Evolutionary conservation across 2,329 filamentous ascomycete species (phyloP).

Genomic region (Lasiodiplodia sp.): DNA sequence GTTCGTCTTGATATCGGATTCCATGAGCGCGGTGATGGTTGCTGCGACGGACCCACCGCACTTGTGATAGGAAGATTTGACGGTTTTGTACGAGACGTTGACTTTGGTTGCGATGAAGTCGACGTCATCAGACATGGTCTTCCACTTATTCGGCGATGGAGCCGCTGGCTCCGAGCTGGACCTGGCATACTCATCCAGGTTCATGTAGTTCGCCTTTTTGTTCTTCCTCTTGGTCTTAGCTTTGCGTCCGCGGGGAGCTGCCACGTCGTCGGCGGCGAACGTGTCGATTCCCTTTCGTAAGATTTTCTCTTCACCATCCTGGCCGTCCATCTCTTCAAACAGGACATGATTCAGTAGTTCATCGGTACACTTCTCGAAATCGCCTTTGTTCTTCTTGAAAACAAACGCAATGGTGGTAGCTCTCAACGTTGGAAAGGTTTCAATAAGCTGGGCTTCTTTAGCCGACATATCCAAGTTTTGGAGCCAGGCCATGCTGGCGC

Average conservation of each 20-base stretch:
- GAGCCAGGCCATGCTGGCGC: slow-evolving; percentile 38
- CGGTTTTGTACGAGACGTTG: slow-evolving; percentile 53
- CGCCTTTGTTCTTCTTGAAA: slow-evolving; percentile 71
- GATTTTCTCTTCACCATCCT: slow-evolving; percentile 51
- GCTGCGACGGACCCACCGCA: slow-evolving; percentile 62
- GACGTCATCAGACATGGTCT: slow-evolving; percentile 62
- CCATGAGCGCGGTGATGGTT: slow-evolving; percentile 64
- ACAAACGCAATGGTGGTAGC: slow-evolving; percentile 70
- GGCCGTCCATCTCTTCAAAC: slow-evolving; percentile 71
- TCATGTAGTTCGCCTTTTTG: slow-evolving; percentile 43
- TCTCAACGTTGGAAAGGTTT: slow-evolving; percentile 76
- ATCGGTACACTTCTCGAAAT: slow-evolving; percentile 76
- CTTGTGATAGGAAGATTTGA: slow-evolving; percentile 66
- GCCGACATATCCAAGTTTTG: slow-evolving; percentile 51
- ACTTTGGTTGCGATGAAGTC: slow-evolving; percentile 66
- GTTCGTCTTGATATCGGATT: slow-evolving; percentile 49
- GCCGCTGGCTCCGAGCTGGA: slow-evolving; percentile 32
- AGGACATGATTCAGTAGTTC: slow-evolving; percentile 81
- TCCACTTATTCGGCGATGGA: slow-evolving; percentile 62
- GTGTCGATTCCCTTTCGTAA: slow-evolving; percentile 79
- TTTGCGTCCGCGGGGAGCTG: slow-evolving; percentile 51
- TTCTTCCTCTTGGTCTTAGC: slow-evolving; percentile 54
- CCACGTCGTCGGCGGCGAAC: slow-evolving; percentile 67
- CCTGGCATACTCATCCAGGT: slow-evolving; percentile 39
- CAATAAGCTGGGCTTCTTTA: slow-evolving; percentile 68